Evolutionary conservation across 148 eudicot species (phyloP).

Genomic region (Hydrangea macrophylla): DNA sequence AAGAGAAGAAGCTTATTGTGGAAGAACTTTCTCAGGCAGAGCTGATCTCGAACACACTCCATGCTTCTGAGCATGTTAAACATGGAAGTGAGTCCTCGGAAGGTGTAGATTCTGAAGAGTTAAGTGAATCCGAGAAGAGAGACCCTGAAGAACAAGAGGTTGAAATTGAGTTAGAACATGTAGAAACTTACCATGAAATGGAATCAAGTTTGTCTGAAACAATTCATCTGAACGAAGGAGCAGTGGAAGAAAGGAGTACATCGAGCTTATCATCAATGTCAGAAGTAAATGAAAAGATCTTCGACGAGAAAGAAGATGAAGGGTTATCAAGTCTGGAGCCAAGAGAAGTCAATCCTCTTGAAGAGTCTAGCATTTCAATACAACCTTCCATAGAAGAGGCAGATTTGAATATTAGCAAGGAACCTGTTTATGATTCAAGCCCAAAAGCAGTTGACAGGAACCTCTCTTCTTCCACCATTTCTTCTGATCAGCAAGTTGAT

Average conservation of each 20-base stretch:
- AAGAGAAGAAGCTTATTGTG: too few relatives aligned
- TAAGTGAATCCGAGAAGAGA: conserved; percentile 18
- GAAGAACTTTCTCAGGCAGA: too few relatives aligned
- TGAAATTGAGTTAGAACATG: conserved; percentile 5
- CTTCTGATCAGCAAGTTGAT: conserved; percentile 9
- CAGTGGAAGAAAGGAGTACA: conserved; percentile 7
- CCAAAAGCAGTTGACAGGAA: conserved; percentile 32
- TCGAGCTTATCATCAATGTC: conserved; percentile 25
- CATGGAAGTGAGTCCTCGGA: conserved; percentile 45
- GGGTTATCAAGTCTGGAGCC: conserved; percentile 9
- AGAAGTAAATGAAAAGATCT: conserved; percentile 24
- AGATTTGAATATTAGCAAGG: conserved; percentile 21
- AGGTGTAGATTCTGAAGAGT: conserved; percentile 16
- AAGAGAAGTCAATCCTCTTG: conserved; percentile 9
- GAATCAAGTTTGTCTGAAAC: conserved; percentile 12
- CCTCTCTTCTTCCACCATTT: conserved; percentile 15
- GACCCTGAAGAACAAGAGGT: not conserved
- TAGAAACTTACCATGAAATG: conserved; percentile 18
- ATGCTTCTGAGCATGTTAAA: conserved; percentile 25
- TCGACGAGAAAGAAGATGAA: conserved; percentile 21
- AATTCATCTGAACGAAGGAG: conserved; percentile 8
- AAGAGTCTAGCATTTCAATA: conserved; percentile 20
- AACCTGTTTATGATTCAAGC: conserved; percentile 59
- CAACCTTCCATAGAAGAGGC: conserved; percentile 23
- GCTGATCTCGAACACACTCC: conserved; percentile 11